Percentiles rank a stretch among this genome's conserved stretches.
phyloP scores from a whole-genome alignment of 371 early-diverging fungal genomes.

The Chytridiales sp. region DNA sequence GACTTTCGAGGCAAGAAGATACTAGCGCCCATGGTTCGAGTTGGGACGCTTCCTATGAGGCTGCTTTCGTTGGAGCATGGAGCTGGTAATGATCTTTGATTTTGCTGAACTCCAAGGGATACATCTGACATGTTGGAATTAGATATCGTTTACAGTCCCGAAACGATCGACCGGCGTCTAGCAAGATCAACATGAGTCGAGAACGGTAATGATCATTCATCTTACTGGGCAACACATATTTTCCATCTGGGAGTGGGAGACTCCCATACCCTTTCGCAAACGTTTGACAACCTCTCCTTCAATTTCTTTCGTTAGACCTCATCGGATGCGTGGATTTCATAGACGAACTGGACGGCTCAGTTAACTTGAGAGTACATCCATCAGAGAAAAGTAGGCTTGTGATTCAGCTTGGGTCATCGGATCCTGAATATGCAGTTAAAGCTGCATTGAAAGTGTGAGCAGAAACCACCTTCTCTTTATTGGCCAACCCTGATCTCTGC shows the following conservation, averaged over 20 bases:
- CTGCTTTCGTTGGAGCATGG: slow-evolving; percentile 81
- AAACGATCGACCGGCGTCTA: slow-evolving; percentile 86
- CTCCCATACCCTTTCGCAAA: not conserved
- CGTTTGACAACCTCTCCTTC: not conserved
- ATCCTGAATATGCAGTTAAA: slow-evolving; percentile 80
- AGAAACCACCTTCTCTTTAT: slow-evolving; percentile 1
- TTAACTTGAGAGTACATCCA: slow-evolving; percentile 42
- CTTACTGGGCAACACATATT: not conserved
- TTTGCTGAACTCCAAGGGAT: not conserved
- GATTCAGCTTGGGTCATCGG: slow-evolving; percentile 68
- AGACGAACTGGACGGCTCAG: slow-evolving; percentile 25
- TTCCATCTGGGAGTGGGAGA: not conserved
- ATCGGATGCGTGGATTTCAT: slow-evolving; percentile 45
- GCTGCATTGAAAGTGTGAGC: slow-evolving; percentile 81
- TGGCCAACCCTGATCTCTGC: not conserved
- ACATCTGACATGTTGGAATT: slow-evolving; percentile 2
- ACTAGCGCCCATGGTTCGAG: slow-evolving; percentile 92
- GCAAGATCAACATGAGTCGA: slow-evolving; percentile 73
- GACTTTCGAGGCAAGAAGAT: slow-evolving; percentile 57
- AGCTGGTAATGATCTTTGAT: slow-evolving; percentile 60
- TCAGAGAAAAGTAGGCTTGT: slow-evolving; percentile 37
- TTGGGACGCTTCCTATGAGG: slow-evolving; percentile 87
- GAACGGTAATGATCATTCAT: slow-evolving; percentile 54
- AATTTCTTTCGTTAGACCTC: slow-evolving; percentile 13
- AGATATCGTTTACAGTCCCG: slow-evolving; percentile 91